Conservation (phyloP, 306 rosid genomes). For the Vicia faba region DNA sequence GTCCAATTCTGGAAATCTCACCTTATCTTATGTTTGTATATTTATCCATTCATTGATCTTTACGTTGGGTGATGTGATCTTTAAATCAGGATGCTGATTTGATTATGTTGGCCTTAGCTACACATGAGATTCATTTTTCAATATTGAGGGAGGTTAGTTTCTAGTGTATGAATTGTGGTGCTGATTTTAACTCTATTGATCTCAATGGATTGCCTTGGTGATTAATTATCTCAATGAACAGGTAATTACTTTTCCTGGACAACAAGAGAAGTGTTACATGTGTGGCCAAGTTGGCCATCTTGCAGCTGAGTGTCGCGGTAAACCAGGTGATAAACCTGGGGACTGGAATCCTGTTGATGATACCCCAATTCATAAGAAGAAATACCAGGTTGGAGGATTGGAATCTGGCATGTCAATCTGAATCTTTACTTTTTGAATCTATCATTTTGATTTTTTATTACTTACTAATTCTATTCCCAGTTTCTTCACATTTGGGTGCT, state of each 20-base stretch:
- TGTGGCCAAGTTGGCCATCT: constrained; percentile 97
- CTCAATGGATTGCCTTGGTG: constrained; percentile 37
- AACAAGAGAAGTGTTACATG: constrained; percentile 79
- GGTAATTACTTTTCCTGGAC: constrained; percentile 88
- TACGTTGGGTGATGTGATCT: constrained; percentile 24
- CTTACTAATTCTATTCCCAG: constrained; percentile 48
- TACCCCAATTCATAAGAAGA: constrained; percentile 87
- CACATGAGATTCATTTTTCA: constrained; percentile 94
- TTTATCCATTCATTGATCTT: constrained; percentile 9
- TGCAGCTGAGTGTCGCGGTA: constrained; percentile 90
- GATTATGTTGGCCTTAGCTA: constrained; percentile 90
- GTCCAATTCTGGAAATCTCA: constrained; percentile 25
- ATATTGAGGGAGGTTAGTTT: constrained; percentile 92
- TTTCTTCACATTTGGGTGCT: constrained; percentile 86
- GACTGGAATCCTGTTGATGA: constrained; percentile 67
- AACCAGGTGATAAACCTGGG: constrained; percentile 52
- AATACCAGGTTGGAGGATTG: constrained; percentile 79
- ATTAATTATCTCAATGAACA: constrained; percentile 44
- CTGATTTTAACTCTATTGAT: constrained; percentile 34
- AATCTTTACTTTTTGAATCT: constrained; percentile 23
- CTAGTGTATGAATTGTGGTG: constrained; percentile 28
- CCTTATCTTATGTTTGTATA: background rate
- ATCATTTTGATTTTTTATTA: constrained; percentile 30
- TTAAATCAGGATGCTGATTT: constrained; percentile 90
- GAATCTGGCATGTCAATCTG: constrained; percentile 30